Conservation (phyloP, 2,329 filamentous ascomycete species). For the Helotiales sp. region DNA sequence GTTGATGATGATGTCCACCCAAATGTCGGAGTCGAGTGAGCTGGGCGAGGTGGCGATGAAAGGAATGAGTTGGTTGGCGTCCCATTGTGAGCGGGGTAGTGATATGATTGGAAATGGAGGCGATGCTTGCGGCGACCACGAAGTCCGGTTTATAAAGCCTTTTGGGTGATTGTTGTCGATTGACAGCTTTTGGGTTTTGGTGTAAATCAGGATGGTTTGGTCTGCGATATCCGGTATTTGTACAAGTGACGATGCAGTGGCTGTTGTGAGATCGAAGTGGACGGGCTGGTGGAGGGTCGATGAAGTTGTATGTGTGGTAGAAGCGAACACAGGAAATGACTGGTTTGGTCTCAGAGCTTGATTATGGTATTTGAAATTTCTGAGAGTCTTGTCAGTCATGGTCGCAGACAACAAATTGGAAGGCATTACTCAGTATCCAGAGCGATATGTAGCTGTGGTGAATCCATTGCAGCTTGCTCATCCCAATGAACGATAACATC, state of each 20-base stretch:
- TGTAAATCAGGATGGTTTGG: constrained; percentile 46
- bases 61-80: constrained; percentile 41
- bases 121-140: constrained; percentile 40
- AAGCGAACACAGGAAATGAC: constrained; percentile 35
- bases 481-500: constrained; percentile 31
- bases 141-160: constrained; percentile 49
- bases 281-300: neutral
- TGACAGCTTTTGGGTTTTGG: constrained; percentile 45
- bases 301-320: neutral
- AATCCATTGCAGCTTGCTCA: neutral
- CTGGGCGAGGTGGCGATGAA: constrained; percentile 27
- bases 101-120: constrained; percentile 35
- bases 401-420: no score
- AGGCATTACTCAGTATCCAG: constrained; percentile 39
- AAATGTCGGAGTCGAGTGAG: constrained; percentile 12
- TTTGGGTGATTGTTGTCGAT: constrained; percentile 43
- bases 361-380: constrained; percentile 46
- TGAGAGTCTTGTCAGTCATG: constrained; percentile 19
- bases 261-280: constrained; percentile 26
- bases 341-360: constrained; percentile 41
- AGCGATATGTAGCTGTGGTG: constrained; percentile 18
- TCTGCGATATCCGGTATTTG: constrained; percentile 35
- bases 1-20: constrained; percentile 53
- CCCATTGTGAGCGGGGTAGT: constrained; percentile 40
- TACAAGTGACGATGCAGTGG: neutral